Evolutionary conservation across 768 basidiomycete species (phyloP).

Genomic region (Mycena galericulata): DNA sequence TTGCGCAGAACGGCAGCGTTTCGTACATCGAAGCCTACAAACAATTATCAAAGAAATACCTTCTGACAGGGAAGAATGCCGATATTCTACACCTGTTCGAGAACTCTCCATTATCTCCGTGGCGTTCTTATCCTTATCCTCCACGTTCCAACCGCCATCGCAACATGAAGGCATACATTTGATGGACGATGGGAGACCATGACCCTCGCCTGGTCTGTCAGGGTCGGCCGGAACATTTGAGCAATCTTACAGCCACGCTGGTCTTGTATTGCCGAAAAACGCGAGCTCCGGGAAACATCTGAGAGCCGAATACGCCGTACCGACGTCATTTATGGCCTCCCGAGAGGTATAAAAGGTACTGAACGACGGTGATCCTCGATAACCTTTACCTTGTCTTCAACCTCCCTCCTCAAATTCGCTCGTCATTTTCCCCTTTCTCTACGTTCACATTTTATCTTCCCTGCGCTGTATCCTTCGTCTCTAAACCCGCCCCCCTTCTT

Average conservation of each 20-base stretch:
- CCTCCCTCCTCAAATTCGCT: too few species aligned
- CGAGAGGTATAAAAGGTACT: constrained; percentile 5
- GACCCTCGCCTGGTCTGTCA: constrained; percentile 1
- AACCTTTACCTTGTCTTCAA: background rate
- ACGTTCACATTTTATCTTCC: too few species aligned
- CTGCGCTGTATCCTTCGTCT: background rate
- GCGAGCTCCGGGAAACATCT: background rate
- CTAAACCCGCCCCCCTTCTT: background rate
- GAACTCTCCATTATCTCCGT: too few species aligned
- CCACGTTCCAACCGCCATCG: background rate
- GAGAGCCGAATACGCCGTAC: background rate
- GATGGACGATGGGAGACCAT: too few species aligned
- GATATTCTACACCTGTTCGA: too few species aligned
- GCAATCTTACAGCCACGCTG: background rate
- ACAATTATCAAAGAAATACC: too few species aligned
- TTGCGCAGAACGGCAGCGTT: too few species aligned
- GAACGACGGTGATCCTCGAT: background rate
- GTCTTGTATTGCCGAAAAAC: background rate
- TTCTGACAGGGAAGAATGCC: too few species aligned
- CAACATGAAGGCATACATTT: background rate
- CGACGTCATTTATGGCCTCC: constrained; percentile 10
- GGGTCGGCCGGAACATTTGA: background rate
- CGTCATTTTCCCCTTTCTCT: background rate
- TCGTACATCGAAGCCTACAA: too few species aligned
- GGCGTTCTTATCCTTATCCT: background rate